Conservation (phyloP, 2,329 filamentous ascomycete species). For the Ophiostoma pallidulum region DNA sequence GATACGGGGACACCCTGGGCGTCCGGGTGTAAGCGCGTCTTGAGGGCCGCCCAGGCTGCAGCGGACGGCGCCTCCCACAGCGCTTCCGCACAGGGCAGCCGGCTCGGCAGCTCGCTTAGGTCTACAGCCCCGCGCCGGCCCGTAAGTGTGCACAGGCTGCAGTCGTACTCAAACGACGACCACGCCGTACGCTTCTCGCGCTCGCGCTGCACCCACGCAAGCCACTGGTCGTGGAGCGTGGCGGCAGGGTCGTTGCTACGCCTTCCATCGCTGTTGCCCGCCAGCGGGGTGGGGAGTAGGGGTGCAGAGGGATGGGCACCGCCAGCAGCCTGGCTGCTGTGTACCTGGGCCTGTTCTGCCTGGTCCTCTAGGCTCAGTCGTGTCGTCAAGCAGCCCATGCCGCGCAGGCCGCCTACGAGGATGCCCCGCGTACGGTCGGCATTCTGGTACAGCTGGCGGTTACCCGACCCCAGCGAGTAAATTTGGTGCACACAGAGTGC, state of each 20-base stretch:
- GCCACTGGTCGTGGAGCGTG: constrained; percentile 15
- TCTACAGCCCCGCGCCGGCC: constrained; percentile 22
- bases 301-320: not conserved
- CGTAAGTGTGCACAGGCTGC: constrained; percentile 24
- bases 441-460: constrained; percentile 23
- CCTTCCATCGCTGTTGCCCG: no score
- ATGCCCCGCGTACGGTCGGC: constrained; percentile 22
- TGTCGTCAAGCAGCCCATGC: constrained; percentile 21
- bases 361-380: constrained; percentile 9
- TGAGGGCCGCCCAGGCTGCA: constrained; percentile 20
- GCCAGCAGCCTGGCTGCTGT: not conserved
- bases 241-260: no score
- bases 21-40: constrained; percentile 13
- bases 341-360: not conserved
- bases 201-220: constrained; percentile 20
- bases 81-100: constrained; percentile 22
- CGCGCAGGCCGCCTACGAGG: constrained; percentile 22
- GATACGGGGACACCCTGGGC: constrained; percentile 15
- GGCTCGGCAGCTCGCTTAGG: constrained; percentile 22
- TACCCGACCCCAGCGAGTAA: constrained; percentile 25
- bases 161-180: constrained; percentile 27
- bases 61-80: constrained; percentile 24
- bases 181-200: constrained; percentile 21
- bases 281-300: no score
- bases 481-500: constrained; percentile 25